Evolutionary conservation across 345 rosid genomes (phyloP).

Genomic region (Microthlaspi erraticum): DNA sequence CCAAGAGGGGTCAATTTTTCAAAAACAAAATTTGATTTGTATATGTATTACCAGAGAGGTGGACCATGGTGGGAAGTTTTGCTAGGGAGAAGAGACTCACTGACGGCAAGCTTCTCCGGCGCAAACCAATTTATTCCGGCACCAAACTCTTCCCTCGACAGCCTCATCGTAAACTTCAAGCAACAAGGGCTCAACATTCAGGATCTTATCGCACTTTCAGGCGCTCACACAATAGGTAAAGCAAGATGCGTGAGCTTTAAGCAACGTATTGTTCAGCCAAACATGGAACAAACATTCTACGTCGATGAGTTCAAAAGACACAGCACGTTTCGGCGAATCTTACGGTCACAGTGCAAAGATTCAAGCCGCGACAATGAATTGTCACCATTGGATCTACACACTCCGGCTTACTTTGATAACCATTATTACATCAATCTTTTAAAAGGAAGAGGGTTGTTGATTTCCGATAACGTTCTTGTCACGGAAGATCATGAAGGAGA

Average conservation of each 20-base stretch:
- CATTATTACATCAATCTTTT: slow-evolving; percentile 66
- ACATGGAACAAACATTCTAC: slow-evolving; percentile 42
- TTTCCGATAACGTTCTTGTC: slow-evolving; percentile 63
- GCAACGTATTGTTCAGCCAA: slow-evolving; percentile 55
- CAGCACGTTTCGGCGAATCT: slow-evolving; percentile 51
- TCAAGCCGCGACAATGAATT: slow-evolving; percentile 54
- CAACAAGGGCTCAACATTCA: slow-evolving; percentile 64
- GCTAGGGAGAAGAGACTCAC: slow-evolving; percentile 77
- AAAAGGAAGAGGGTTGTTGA: slow-evolving; percentile 64
- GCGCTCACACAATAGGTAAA: slow-evolving; percentile 76
- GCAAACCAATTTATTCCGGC: slow-evolving; percentile 73
- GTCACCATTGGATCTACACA: slow-evolving; percentile 62
- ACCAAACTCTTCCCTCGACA: slow-evolving; percentile 70
- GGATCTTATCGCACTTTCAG: slow-evolving; percentile 77
- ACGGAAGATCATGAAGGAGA: slow-evolving; percentile 58
- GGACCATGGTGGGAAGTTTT: slow-evolving; percentile 72
- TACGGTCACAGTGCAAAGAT: slow-evolving; percentile 62
- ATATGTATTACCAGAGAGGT: slow-evolving; percentile 59
- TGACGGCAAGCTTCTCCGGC: slow-evolving; percentile 69
- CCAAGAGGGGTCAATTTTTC: not conserved
- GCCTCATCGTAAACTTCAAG: slow-evolving; percentile 63
- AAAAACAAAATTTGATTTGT: not conserved
- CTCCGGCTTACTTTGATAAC: slow-evolving; percentile 73
- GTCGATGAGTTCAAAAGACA: slow-evolving; percentile 63
- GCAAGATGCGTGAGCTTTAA: slow-evolving; percentile 81